Conservation (phyloP, 2,329 filamentous ascomycete genomes). For the Venturiaceae sp. region DNA sequence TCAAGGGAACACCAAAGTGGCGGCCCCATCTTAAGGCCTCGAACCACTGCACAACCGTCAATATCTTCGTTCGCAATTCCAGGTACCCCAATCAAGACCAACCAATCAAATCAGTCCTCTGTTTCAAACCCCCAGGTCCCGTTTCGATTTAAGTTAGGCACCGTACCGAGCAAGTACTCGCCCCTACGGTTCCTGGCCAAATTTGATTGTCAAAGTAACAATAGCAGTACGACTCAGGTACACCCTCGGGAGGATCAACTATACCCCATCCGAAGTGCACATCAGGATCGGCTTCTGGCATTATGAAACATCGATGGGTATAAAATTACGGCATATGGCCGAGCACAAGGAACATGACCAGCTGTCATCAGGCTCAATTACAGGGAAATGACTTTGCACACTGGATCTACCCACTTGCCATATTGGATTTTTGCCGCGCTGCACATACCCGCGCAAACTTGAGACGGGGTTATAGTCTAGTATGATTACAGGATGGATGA, state of each 20-base stretch:
- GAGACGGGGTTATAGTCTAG: not conserved
- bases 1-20: not conserved
- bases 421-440: not conserved
- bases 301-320: not conserved
- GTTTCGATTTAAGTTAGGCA: not conserved
- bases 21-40: not conserved
- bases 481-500: not conserved
- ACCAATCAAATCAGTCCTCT: not conserved
- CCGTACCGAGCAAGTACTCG: not conserved
- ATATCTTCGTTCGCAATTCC: not conserved
- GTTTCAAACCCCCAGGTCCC: not conserved
- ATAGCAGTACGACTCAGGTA: not conserved
- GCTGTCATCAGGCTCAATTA: not conserved
- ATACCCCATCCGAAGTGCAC: too few species aligned
- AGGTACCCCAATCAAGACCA: not conserved
- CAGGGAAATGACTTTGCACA: not conserved
- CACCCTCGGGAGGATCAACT: too few species aligned
- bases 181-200: not conserved
- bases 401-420: not conserved
- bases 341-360: not conserved
- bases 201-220: not conserved
- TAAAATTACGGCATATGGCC: not conserved
- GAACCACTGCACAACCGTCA: not conserved
- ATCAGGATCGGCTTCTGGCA: not conserved
- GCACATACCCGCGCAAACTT: not conserved